phyloP scores from a whole-genome alignment of 768 basidiomycete genomes.

The Gloeopeniophorella convolvens region DNA sequence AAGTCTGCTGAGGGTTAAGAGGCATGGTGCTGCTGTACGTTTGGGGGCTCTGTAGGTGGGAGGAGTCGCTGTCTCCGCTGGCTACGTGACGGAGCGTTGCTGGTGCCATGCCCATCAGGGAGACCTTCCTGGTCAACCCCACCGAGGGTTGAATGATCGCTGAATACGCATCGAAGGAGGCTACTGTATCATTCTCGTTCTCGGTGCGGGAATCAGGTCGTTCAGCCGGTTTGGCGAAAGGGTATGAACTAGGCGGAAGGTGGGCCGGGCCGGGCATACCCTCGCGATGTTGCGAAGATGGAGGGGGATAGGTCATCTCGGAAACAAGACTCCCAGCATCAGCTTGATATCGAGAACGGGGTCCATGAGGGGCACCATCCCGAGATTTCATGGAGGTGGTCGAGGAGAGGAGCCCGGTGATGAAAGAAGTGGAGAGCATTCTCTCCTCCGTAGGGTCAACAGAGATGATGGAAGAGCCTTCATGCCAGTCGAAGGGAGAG shows the following conservation, averaged over 20 bases:
- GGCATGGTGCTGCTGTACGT: constrained; percentile 12
- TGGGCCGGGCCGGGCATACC: constrained; percentile 17
- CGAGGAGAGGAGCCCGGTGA: constrained; percentile 43
- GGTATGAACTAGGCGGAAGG: not conserved
- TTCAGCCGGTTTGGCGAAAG: not conserved
- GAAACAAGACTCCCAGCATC: constrained; percentile 33
- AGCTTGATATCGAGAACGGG: constrained; percentile 28
- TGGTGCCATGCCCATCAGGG: constrained; percentile 31
- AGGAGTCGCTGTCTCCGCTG: constrained; percentile 3
- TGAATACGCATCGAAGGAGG: constrained; percentile 9
- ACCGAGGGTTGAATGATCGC: not conserved
- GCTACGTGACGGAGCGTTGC: constrained; percentile 27
- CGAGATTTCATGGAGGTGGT: constrained; percentile 15
- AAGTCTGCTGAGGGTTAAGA: not conserved
- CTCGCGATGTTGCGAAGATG: constrained; percentile 20
- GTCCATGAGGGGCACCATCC: constrained; percentile 4
- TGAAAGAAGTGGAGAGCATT: constrained; percentile 54
- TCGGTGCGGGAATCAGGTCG: not conserved
- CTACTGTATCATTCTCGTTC: constrained; percentile 8
- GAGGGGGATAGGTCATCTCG: constrained; percentile 50
- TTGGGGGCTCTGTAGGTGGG: not conserved
- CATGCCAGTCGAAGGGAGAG: constrained; percentile 51
- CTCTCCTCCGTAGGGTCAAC: constrained; percentile 52
- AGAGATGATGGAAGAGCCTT: constrained; percentile 51
- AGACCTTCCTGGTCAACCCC: constrained; percentile 24